Evolutionary conservation across 179 eudicot genomes (phyloP), one percentile per base, ranked within the genome.

Genomic region (Pouteria campechiana): DNA sequence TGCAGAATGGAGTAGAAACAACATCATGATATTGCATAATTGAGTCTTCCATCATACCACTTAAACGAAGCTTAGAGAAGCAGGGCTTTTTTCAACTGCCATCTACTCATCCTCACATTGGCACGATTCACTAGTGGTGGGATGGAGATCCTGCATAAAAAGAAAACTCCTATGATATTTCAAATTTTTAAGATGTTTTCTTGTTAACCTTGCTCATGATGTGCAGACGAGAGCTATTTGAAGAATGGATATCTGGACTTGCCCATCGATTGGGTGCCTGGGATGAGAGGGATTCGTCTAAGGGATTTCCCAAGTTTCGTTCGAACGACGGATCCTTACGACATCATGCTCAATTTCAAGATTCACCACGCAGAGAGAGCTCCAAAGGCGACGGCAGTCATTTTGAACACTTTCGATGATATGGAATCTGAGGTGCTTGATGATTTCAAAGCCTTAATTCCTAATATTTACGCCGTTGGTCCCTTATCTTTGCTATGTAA

Each of bases 381-480:
- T 5, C 54, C 5, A 32, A 47, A 2, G 23, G 46, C 28, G 41
- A 34, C 25, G 36, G 42, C 44, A 3, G 3, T 55, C 14, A 34
- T 62, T 17, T 18, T 62, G 32, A 62, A 62, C 61, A 54, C 68
- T 13, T 62, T 62, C 20, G 57, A 54, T 12, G 50, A 42, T 15
- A 27, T 62, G n/a, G 68, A 62, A 14, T 21, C 25, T 11, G 61
- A 62, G 14, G 61, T 25, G 7, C 2, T 62, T 0, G 46, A 40
- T 19, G 31, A 41, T 0, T 28, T 62, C 32, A 25, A 6, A 0
- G 1, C 20, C 5, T n/a, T 32, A 22, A 35, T 38, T 12, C 44
- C 61, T 12, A 3, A 5, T 0, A 8, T 62, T 2, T 48, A 47
- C 52, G 37, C 61, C 9, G 3, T 62, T 3, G 68, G 68, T 1